phyloP scores from a whole-genome alignment of 2,329 filamentous ascomycete genomes.

The Aspergillus tanneri region DNA sequence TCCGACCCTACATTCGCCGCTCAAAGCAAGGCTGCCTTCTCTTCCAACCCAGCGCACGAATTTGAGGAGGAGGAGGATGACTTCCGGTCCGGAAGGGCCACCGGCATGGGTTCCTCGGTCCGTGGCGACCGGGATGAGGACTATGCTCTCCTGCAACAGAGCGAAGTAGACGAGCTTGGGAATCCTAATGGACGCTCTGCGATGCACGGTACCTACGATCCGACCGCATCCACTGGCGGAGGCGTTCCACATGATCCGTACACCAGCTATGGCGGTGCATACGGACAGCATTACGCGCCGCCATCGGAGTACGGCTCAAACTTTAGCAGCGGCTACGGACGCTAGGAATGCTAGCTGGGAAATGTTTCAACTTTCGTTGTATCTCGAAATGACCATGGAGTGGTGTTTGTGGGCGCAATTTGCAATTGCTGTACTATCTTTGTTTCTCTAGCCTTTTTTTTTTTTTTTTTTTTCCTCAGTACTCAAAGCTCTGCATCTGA shows the following conservation, averaged over 20 bases:
- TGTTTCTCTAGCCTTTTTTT: constrained; percentile 16
- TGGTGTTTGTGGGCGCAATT: constrained; percentile 35
- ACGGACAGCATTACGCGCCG: constrained; percentile 35
- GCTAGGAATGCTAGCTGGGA: constrained; percentile 15
- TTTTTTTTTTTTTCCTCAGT: no score
- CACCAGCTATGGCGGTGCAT: constrained; percentile 39
- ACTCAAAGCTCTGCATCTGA: constrained; percentile 10
- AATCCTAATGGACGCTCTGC: constrained; percentile 35
- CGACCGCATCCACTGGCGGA: constrained; percentile 30
- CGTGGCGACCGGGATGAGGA: constrained; percentile 49
- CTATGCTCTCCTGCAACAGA: constrained; percentile 53
- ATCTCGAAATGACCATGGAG: constrained; percentile 31
- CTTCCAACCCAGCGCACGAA: constrained; percentile 47
- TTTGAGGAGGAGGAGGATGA: constrained; percentile 48
- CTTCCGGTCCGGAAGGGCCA: constrained; percentile 43
- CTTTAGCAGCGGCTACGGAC: constrained; percentile 26
- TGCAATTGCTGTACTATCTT: constrained; percentile 21
- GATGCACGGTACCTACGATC: constrained; percentile 43
- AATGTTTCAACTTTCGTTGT: constrained; percentile 20
- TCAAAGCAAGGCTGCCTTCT: constrained; percentile 50
- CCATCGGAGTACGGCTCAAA: constrained; percentile 25
- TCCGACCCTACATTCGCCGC: constrained; percentile 50
- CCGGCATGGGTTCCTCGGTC: constrained; percentile 41
- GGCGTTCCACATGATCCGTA: constrained; percentile 43
- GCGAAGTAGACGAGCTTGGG: constrained; percentile 45